Conservation (phyloP, 1,284 basidiomycete genomes). For the Sporisorium sorghi region DNA sequence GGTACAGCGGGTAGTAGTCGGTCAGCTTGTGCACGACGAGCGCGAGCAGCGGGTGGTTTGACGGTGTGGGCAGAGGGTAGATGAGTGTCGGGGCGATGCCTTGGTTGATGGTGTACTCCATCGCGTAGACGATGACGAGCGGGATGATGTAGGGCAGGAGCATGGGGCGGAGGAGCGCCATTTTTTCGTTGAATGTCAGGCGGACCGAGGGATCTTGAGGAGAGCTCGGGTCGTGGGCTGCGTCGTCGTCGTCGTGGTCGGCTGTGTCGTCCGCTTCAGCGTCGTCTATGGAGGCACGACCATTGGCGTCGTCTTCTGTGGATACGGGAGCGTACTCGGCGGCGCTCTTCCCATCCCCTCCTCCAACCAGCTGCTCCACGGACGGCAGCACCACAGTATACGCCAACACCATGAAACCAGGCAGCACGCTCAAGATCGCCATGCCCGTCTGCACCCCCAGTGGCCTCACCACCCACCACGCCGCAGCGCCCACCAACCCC, state of each 20-base stretch:
- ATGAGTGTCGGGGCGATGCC: slow-evolving; percentile 82
- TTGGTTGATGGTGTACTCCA: slow-evolving; percentile 69
- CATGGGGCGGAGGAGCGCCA: slow-evolving; percentile 63
- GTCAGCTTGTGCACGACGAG: slow-evolving; percentile 84
- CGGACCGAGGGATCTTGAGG: too few relatives aligned
- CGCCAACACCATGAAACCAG: slow-evolving; percentile 57
- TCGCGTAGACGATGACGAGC: slow-evolving; percentile 65
- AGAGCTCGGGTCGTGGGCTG: not conserved
- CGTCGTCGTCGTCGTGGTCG: slow-evolving; percentile 6
- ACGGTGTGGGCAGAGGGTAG: slow-evolving; percentile 81
- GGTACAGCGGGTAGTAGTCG: slow-evolving; percentile 88
- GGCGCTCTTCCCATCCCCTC: not conserved
- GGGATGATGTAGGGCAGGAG: slow-evolving; percentile 64
- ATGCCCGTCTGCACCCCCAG: slow-evolving; percentile 87
- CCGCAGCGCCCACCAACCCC: slow-evolving; percentile 87
- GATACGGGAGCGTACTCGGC: slow-evolving; percentile 26
- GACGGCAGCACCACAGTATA: slow-evolving; percentile 53
- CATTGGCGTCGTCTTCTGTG: slow-evolving; percentile 12
- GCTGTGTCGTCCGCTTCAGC: slow-evolving; percentile 1
- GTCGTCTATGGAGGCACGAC: not conserved
- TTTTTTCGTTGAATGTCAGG: slow-evolving; percentile 59
- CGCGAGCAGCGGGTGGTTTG: slow-evolving; percentile 76
- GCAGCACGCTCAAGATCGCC: slow-evolving; percentile 70
- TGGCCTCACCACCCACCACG: slow-evolving; percentile 93
- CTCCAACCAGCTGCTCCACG: slow-evolving; percentile 23